Evolutionary conservation across 768 basidiomycete genomes (phyloP), one percentile per base, ranked within the genome.

Genomic region (Lactarius vividus): DNA sequence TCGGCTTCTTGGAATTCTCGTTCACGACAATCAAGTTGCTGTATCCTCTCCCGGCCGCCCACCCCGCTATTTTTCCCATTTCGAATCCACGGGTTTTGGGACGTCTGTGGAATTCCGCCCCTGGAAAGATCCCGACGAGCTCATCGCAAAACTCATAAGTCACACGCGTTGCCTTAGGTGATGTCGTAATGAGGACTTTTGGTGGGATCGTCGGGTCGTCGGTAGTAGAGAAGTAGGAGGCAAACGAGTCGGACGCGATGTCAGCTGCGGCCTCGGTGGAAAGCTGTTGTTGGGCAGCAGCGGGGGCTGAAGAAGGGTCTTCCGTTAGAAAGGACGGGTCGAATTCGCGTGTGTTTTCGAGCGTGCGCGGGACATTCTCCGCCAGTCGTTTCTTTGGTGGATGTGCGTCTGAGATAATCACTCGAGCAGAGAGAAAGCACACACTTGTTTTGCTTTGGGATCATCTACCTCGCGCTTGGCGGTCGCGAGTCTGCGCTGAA

Each of bases 131-230:
- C 2, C 88, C 91, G 10, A 89, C 86, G 23, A 98, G 76, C 75
- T 97, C 97, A 68, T 96, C 93, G 71, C 94, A 94, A 75, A 99
- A 95, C 37, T 91, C 88, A 70, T 94, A 96, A 1, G 95, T 96
- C 20, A 84, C 77, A 73, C 90, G 91, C n/a, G 92, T 90, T 6
- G 94, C 91, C 69, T 91, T 91, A 18, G 88, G 85, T 0, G 92
- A 94, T 6, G 96, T 98, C 3, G 96, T 98, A 57, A 98, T 85
- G 59, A 98, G 81, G 59, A 96, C 84, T 77, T 92, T 96, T 3
- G 93, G 91, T 5, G 94, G 93, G 1, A 88, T 75, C 20, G 78
- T 81, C 2, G 91, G 88, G 71, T 90, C 87, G 53, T 85, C 83
- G 26, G 83, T 76, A 23, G 86, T 83, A 33, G 83, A 81, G 73